Percentiles rank a stretch among this genome's conserved stretches.
Conservation (phyloP, 768 basidiomycete species). For the Kwoniella heveanensis region DNA sequence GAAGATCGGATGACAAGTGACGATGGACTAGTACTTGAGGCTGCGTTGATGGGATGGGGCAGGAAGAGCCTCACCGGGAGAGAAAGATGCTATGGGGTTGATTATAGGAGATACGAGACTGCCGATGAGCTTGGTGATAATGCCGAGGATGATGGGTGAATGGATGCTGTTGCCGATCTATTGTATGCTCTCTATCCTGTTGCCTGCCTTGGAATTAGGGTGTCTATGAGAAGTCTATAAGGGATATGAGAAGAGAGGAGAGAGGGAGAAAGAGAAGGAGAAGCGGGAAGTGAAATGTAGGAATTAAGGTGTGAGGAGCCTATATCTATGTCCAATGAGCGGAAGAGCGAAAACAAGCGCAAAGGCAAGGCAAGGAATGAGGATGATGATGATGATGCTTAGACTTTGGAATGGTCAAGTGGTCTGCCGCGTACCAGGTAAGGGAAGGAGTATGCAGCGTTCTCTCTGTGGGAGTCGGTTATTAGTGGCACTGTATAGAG, state of each 20-base stretch:
- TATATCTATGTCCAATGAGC: too few relatives aligned
- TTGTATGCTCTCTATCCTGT: neutral
- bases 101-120: too few relatives aligned
- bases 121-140: neutral
- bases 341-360: neutral
- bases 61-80: too few relatives aligned
- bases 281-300: neutral
- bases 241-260: neutral
- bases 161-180: neutral
- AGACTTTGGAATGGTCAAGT: neutral
- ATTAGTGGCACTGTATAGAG: neutral
- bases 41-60: too few relatives aligned
- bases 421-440: neutral
- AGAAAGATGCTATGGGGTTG: too few relatives aligned
- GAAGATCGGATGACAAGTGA: too few relatives aligned
- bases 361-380: neutral
- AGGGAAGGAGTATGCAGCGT: neutral
- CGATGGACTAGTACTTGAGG: too few relatives aligned
- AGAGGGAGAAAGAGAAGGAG: neutral
- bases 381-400: slow-evolving; percentile 2
- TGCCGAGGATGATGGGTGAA: neutral
- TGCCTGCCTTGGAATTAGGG: neutral
- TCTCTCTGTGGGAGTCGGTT: neutral
- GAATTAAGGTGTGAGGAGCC: too few relatives aligned
- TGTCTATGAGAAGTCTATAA: neutral